Percentiles rank a stretch among this genome's conserved stretches.
phyloP scores from a whole-genome alignment of 1,284 basidiomycete species.

The Sporisorium exsertum region DNA sequence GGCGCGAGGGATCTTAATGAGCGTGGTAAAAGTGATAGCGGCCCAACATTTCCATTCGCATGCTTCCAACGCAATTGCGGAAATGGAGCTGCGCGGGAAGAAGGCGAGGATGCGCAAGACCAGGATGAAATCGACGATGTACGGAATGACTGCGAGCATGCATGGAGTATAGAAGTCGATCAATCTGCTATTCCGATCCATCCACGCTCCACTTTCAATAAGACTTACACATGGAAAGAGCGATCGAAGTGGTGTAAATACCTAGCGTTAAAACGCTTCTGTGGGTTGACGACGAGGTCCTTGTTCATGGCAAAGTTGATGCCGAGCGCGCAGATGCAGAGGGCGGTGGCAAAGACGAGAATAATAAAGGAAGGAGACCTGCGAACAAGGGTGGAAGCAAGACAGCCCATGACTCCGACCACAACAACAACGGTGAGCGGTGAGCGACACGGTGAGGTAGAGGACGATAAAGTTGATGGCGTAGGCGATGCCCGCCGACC shows the following conservation, averaged over 20 bases:
- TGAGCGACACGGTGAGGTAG: constrained; percentile 27
- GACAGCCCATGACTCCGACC: constrained; percentile 28
- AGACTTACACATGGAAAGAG: constrained; percentile 23
- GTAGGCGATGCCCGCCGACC: constrained; percentile 35
- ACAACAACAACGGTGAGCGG: constrained; percentile 18
- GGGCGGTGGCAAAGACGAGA: constrained; percentile 2
- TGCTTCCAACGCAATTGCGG: too few relatives aligned
- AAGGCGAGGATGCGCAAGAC: constrained; percentile 33
- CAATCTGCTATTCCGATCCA: neutral
- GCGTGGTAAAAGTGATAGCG: constrained; percentile 22
- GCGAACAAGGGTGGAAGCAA: constrained; percentile 20
- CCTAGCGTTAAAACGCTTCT: constrained; percentile 18
- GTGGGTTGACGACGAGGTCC: constrained; percentile 22
- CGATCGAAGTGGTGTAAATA: constrained; percentile 24
- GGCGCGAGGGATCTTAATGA: constrained; percentile 72
- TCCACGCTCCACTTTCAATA: neutral
- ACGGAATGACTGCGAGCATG: constrained; percentile 23
- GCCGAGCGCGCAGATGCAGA: constrained; percentile 18
- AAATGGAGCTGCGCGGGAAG: constrained; percentile 15
- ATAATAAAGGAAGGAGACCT: constrained; percentile 24
- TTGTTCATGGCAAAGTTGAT: constrained; percentile 26
- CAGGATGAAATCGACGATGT: constrained; percentile 31
- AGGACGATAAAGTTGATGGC: constrained; percentile 41
- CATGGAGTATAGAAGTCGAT: neutral
- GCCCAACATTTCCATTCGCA: constrained; percentile 20